Evolutionary conservation across 2,329 filamentous ascomycete genomes (phyloP).

Genomic region (Diaporthe amygdali): DNA sequence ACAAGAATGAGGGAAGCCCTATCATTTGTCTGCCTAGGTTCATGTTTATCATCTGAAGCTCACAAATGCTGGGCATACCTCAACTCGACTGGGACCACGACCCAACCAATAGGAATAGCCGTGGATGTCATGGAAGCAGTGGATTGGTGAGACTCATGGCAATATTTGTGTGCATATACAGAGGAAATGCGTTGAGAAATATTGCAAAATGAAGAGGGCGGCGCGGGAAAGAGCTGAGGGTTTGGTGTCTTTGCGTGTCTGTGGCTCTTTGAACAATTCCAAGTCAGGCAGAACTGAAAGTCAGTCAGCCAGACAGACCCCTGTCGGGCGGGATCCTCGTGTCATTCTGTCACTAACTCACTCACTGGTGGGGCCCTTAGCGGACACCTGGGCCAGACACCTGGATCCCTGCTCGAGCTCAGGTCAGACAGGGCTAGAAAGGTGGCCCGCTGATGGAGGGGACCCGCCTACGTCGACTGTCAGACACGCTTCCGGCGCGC

Average conservation of each 20-base stretch:
- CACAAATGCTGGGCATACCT: neutral
- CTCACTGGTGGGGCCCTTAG: neutral
- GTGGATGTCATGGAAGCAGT: no score
- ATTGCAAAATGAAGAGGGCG: neutral
- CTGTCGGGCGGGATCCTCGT: neutral
- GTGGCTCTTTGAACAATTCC: neutral
- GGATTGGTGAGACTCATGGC: no score
- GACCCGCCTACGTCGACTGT: constrained; percentile 10
- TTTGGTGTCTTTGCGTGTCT: constrained; percentile 4
- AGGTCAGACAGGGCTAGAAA: neutral
- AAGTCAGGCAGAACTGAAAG: neutral
- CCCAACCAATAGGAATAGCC: neutral
- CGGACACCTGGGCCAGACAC: neutral
- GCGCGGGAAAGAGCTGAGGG: neutral
- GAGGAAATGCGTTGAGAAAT: neutral
- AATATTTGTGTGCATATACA: neutral
- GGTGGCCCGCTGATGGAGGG: neutral
- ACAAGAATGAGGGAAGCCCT: neutral
- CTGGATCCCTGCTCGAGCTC: constrained; percentile 12
- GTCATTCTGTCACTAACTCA: no score
- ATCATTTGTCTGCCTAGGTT: neutral
- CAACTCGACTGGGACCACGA: neutral
- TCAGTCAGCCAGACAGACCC: neutral
- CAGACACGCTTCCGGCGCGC: constrained; percentile 20
- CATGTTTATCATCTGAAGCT: neutral